Conservation (phyloP, 2,329 filamentous ascomycete species). For the Aspergillus latus region DNA sequence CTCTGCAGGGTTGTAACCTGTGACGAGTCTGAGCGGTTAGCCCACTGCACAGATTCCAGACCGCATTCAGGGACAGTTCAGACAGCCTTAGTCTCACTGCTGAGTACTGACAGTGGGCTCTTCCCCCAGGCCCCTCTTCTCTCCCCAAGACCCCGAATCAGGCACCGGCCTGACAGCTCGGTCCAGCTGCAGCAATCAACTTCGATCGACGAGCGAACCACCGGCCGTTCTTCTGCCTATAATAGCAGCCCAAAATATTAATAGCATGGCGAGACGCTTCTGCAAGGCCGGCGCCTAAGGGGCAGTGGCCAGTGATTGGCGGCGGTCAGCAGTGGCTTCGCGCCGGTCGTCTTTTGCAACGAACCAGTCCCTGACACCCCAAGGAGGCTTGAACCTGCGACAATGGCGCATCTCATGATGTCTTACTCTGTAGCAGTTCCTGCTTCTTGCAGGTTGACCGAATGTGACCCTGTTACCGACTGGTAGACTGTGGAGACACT, state of each 20-base stretch:
- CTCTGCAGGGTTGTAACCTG: background rate
- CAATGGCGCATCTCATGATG: constrained; percentile 23
- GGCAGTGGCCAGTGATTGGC: constrained; percentile 9
- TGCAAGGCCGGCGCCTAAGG: constrained; percentile 4
- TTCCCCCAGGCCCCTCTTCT: no score
- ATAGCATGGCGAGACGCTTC: constrained; percentile 15
- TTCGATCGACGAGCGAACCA: background rate
- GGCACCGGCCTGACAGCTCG: background rate
- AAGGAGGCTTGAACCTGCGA: constrained; percentile 13
- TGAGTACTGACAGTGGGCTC: no score
- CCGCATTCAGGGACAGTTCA: background rate
- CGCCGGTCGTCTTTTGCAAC: constrained; percentile 9
- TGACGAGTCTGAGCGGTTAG: background rate
- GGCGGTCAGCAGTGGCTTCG: constrained; percentile 15
- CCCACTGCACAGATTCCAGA: background rate
- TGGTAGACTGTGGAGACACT: background rate
- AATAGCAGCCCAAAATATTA: constrained; percentile 5
- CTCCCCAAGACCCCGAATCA: no score
- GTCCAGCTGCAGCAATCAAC: constrained; percentile 3
- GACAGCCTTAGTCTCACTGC: no score
- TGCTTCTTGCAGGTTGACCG: constrained; percentile 1
- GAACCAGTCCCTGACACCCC: constrained; percentile 13
- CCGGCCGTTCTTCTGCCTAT: constrained; percentile 9
- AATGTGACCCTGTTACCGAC: constrained; percentile 1
- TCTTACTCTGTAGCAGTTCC: no score